A percentile compares a stretch with the other conserved stretches of the same genome.
Conservation (phyloP, 2,329 filamentous ascomycete species). For the Fusarium pininemorale region DNA sequence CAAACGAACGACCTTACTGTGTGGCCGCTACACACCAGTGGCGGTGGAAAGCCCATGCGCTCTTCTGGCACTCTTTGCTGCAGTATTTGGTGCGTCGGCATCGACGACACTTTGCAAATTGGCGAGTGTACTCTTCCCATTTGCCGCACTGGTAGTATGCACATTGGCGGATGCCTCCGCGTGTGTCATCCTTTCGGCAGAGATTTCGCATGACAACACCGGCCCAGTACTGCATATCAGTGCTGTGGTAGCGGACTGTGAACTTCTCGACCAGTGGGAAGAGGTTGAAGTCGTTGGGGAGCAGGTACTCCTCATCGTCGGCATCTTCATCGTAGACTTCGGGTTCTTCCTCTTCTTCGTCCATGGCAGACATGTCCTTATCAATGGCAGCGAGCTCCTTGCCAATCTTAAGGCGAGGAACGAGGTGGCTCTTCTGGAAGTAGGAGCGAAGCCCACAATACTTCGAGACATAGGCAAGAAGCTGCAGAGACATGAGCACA, state of each 20-base stretch:
- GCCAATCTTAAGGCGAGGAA: constrained; percentile 90
- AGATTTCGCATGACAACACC: constrained; percentile 99
- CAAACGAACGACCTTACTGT: constrained; percentile 49
- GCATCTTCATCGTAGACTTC: constrained; percentile 61
- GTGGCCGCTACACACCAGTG: constrained; percentile 92
- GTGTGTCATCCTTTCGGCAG: constrained; percentile 95
- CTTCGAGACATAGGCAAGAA: constrained; percentile 97
- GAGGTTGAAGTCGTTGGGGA: constrained; percentile 96
- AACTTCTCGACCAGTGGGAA: constrained; percentile 99
- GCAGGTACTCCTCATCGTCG: constrained; percentile 85
- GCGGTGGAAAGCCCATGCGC: constrained; percentile 96
- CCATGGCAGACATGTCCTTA: constrained; percentile 22
- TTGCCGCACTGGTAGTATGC: constrained; percentile 98
- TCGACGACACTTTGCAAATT: constrained; percentile 97
- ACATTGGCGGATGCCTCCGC: constrained; percentile 94
- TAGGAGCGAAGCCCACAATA: constrained; percentile 96
- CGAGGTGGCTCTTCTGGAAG: constrained; percentile 93
- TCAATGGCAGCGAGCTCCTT: constrained; percentile 85
- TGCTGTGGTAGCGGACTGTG: constrained; percentile 91
- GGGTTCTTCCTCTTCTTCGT: constrained; percentile 58
- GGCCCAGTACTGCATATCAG: constrained; percentile 99
- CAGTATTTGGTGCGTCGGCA: constrained; percentile 98
- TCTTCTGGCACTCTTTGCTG: constrained; percentile 99
- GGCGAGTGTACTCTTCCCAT: constrained; percentile 95
- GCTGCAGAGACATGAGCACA: constrained; percentile 95